Evolutionary conservation across 2,329 filamentous ascomycete species (phyloP).

Genomic region (Rhynchosporium graminicola): DNA sequence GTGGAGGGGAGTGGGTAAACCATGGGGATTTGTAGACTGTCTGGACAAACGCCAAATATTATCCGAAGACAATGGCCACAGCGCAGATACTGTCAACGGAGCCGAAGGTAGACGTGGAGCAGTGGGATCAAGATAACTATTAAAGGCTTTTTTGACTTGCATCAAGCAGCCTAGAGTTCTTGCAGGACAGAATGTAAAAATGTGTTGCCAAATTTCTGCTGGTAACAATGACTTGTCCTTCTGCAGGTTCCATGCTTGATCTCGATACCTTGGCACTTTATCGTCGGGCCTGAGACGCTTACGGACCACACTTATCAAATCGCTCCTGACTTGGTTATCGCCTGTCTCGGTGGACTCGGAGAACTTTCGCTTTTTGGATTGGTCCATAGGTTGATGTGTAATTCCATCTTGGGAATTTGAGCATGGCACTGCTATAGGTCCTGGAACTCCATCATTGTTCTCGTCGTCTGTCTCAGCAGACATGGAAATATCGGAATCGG

Average conservation of each 20-base stretch:
- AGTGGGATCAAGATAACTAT: slow-evolving; percentile 56
- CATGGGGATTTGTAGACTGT: slow-evolving; percentile 58
- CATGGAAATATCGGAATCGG: slow-evolving; percentile 43
- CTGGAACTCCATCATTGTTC: slow-evolving; percentile 21
- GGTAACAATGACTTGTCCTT: slow-evolving; percentile 47
- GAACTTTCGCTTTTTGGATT: slow-evolving; percentile 36
- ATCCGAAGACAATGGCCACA: slow-evolving; percentile 55
- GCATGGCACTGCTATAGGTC: slow-evolving; percentile 16
- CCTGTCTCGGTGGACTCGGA: slow-evolving; percentile 21
- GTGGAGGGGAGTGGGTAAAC: slow-evolving; percentile 68
- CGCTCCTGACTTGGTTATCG: slow-evolving; percentile 27
- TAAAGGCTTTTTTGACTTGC: slow-evolving; percentile 67
- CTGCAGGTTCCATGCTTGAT: slow-evolving; percentile 26
- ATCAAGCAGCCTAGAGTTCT: slow-evolving; percentile 64
- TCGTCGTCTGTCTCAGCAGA: slow-evolving; percentile 41
- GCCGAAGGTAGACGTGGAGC: slow-evolving; percentile 41
- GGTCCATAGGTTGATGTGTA: slow-evolving; percentile 14
- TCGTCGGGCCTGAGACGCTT: slow-evolving; percentile 38
- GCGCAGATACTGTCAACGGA: slow-evolving; percentile 42
- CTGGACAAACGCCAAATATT: slow-evolving; percentile 71
- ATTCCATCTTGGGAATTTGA: slow-evolving; percentile 9
- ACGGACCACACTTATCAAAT: slow-evolving; percentile 23
- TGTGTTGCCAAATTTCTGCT: slow-evolving; percentile 67
- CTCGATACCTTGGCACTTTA: slow-evolving; percentile 24
- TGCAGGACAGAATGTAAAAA: slow-evolving; percentile 68